These are phyloP conservation scores for Cutaneotrichosporon mucoides DNA, from an alignment of 1,284 basidiomycete species.

Conservation along the genomic window DNA sequence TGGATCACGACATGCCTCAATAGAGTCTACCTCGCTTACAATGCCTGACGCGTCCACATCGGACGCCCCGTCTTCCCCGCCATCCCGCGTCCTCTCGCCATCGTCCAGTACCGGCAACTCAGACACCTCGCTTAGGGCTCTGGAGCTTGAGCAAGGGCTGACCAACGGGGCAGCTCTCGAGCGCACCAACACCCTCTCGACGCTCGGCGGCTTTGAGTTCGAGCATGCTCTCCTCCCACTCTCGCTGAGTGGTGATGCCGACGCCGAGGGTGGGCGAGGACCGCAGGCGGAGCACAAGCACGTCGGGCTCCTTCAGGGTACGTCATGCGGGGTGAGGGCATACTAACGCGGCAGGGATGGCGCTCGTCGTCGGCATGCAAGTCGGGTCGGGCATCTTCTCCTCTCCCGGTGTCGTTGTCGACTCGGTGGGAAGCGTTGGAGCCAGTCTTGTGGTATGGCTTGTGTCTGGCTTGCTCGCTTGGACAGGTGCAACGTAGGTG, in stretches of 20 bases:
- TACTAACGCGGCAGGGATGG: slow-evolving; percentile 60
- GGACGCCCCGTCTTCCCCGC: slow-evolving; percentile 1
- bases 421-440: slow-evolving; percentile 77
- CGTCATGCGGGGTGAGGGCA: slow-evolving; percentile 20
- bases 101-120: slow-evolving; percentile 48
- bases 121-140: slow-evolving; percentile 62
- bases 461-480: slow-evolving; percentile 71
- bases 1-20: not conserved
- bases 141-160: slow-evolving; percentile 58
- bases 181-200: slow-evolving; percentile 58
- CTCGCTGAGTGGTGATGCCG: slow-evolving; percentile 61
- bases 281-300: slow-evolving; percentile 59
- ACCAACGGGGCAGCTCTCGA: slow-evolving; percentile 40
- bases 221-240: slow-evolving; percentile 70
- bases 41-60: not conserved
- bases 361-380: slow-evolving; percentile 75
- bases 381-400: slow-evolving; percentile 93
- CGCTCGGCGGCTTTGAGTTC: slow-evolving; percentile 63
- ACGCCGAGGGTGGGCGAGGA: slow-evolving; percentile 52
- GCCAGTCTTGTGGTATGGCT: slow-evolving; percentile 79
- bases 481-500: slow-evolving; percentile 71
- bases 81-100: slow-evolving; percentile 31
- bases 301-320: slow-evolving; percentile 72
- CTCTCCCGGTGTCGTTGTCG: slow-evolving; percentile 83
- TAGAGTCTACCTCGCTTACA: not conserved